Evolutionary conservation across 2,329 filamentous ascomycete species (phyloP), one percentile per base, ranked within the genome.

Genomic region (Corynespora cassiicola): DNA sequence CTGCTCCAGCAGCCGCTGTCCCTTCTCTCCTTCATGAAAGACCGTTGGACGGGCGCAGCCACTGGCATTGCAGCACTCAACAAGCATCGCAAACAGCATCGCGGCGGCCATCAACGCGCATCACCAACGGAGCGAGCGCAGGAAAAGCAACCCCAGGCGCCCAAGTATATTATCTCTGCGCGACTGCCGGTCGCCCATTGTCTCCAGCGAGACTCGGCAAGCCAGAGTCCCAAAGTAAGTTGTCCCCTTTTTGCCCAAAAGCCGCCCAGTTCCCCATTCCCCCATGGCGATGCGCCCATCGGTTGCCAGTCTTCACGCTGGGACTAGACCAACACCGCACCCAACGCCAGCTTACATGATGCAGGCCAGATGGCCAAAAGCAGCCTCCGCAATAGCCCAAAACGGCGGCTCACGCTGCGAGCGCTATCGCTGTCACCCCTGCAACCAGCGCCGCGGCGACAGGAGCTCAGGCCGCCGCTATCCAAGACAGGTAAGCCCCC

Each of bases 401-500:
- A n/a, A n/a, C n/a, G n/a, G n/a, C n/a, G n/a, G n/a, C n/a, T n/a
- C n/a, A n/a, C n/a, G n/a, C n/a, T n/a, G n/a, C 39, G 38, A 19
- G 27, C 18, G 5, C 25, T 28, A 15, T 42, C 33, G 14, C 21
- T 47, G 16, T 35, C 39, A 18, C 35, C 37, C 7, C 35, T 34
- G 11, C 21, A n/a, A n/a, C n/a, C n/a, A 34, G 18, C 37, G 17
- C 31, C 11, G 31, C 20, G 19, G 31, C 18, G 31, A 33, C 32
- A 14, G 28, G 20, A 16, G 31, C 25, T 20, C 31, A n/a, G n/a
- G 37, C 39, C 33, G 22, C 7, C 28, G 12, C 25, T 24, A 31
- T 42, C 45, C 24, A 45, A 45, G 31, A 34, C 40, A 18, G 33
- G 42, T 42, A 42, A 45, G 37, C 31, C 27, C 34, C 31, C 25